Conservation (phyloP, 441 rosid species). For the Populus trichocarpa region DNA sequence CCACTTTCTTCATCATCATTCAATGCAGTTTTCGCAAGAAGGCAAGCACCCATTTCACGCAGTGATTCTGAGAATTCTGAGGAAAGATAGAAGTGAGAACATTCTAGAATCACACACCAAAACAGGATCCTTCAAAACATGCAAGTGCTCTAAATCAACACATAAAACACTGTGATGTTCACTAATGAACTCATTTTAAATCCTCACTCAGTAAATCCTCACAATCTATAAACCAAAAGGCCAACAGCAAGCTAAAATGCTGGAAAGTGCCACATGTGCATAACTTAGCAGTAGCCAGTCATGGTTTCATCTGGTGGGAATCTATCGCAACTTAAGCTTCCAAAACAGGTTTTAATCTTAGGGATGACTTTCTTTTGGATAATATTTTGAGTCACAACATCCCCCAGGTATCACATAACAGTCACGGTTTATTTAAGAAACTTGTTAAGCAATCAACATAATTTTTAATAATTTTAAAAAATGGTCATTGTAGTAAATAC, state of each 20-base stretch:
- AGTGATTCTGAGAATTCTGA: slow-evolving; percentile 34
- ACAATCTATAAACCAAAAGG: background rate
- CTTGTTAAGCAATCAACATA: background rate
- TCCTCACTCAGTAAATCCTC: background rate
- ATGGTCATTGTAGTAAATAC: background rate
- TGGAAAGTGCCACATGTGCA: background rate
- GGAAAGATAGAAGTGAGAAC: slow-evolving; percentile 14
- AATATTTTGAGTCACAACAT: background rate
- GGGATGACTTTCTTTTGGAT: background rate
- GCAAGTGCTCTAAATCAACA: background rate
- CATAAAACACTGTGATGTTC: background rate
- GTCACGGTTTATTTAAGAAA: background rate
- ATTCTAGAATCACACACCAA: background rate
- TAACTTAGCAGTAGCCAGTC: background rate
- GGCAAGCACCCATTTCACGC: slow-evolving; percentile 90
- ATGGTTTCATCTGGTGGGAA: background rate
- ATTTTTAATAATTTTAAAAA: no score
- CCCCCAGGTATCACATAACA: background rate
- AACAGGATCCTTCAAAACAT: background rate
- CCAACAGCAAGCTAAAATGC: background rate
- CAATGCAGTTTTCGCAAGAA: slow-evolving; percentile 64
- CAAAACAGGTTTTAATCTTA: background rate
- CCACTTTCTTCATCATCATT: slow-evolving; percentile 73
- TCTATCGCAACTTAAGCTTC: background rate
- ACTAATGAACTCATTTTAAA: background rate